Evolutionary conservation across 176 grass and related monocot genomes (phyloP), one percentile per base, ranked within the genome.

Genomic region (bread wheat (Triticum aestivum)): DNA sequence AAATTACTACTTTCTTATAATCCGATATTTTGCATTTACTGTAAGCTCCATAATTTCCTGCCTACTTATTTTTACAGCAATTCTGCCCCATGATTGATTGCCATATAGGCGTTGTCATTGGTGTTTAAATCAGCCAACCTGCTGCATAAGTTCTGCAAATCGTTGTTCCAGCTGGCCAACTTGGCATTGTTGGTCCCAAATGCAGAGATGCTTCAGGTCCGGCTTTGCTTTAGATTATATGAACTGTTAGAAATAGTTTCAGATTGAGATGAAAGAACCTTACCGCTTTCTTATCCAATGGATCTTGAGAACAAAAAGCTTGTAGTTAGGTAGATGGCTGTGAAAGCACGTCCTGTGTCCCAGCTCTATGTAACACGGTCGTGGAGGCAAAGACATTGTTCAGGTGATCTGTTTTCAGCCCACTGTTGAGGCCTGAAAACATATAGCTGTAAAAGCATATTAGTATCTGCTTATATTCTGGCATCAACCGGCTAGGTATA

Each of bases 1-100:
- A 34, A 30, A 29, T 62, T 71, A 11, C 42, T 86, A 15, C 56
- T 87, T 49, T 65, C 33, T 20, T 86, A 63, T 76, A 64, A 79
- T 65, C 65, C n/a, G 7, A 35, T 66, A n/a, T 49, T 21, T 80
- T 68, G 58, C 42, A 47, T 73, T 79, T 83, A 79, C 13, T 83
- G 41, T 82, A 9, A 79, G 9, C 9, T 42, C 6, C 8, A 13
- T 62, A 3, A 78, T 54, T n/a, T 73, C 32, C 61, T 85, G 15
- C 6, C 45, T 80, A 18, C 24, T 67, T 80, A 67, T 68, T 33
- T 63, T 65, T 52, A 54, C 9, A 37, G 12, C 18, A 49, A 62
- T 12, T 38, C 12, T 4, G 0, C 39, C 7, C 70, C 13, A 5
- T 68, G 27, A 68, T 69, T 77, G 56, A 75, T 45, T 83, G 3